Evolutionary conservation across 805 yeast species (phyloP), one percentile per base, ranked within the genome.

Genomic region (Yamadazyma olivae): DNA sequence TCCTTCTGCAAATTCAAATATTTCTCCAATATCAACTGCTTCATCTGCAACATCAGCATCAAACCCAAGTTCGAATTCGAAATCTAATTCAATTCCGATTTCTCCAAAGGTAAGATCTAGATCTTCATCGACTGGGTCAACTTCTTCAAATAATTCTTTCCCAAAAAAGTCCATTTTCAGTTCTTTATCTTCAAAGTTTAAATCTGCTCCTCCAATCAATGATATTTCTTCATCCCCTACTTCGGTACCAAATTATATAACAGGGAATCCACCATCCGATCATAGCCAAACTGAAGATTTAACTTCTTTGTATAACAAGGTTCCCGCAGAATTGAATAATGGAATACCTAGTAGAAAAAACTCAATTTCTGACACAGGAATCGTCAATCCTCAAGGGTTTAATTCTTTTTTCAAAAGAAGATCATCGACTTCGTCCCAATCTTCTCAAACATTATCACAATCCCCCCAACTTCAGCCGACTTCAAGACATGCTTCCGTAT

Each of bases 181-280:
- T 36, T 62, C 70, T 10, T 32, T 67, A 12, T 65, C 71, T 3
- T 59, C 70, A 7, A 67, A 67, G 38, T 67, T 67, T 45, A 64
- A 64, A 39, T 53, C 58, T 5, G 15, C 45, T 13, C 27, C 44
- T n/a, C 24, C 15, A 21, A 26, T 40, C 19, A 22, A 38, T 7
- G 17, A 24, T 27, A 19, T n/a, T 9, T 17, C 39, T 25, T n/a
- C 38, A 21, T 13, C 38, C 20, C 17, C 39, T 14, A 17, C 31
- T 16, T 18, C 32, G 7, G 27, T 25, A 9, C 40, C 40, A 3
- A 37, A 37, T 17, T 28, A 28, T 17, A 17, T 37, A 10, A 32
- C 29, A 5, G 29, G 28, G 13, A 14, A 17, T 14, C 27, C 13
- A 3, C 5, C 27, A 5, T 18, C 22, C 17, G 14, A 17, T 3